Conservation (phyloP, 2,329 filamentous ascomycete genomes). For the Microdochium bolleyi region DNA sequence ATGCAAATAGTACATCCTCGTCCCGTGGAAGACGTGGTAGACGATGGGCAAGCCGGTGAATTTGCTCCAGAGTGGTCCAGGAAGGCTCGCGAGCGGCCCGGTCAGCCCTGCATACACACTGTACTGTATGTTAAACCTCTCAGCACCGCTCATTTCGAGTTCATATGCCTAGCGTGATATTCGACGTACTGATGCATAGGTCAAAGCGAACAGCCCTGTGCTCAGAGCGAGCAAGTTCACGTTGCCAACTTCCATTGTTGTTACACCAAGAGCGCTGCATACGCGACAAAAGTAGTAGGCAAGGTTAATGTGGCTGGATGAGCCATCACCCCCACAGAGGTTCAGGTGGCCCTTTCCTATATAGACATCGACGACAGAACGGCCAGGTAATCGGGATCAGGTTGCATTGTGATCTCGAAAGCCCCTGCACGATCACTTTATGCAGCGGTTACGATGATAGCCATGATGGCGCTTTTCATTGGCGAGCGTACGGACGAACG, state of each 20-base stretch:
- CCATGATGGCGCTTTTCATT: background rate
- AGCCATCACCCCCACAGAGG: no score
- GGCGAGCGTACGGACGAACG: background rate
- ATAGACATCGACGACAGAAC: no score
- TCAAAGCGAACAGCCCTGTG: background rate
- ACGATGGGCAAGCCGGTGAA: conserved; percentile 10
- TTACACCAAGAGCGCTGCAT: background rate
- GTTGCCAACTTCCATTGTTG: background rate
- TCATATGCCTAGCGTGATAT: background rate
- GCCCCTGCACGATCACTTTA: background rate
- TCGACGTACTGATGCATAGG: background rate
- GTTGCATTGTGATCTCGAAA: no score
- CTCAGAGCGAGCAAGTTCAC: background rate
- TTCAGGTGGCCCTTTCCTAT: no score
- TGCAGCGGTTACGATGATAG: background rate
- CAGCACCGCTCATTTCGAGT: background rate
- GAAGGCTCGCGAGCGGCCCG: conserved; percentile 3
- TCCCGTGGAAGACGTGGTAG: conserved; percentile 6
- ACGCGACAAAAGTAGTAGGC: no score
- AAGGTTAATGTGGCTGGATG: no score
- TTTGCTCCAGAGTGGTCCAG: conserved; percentile 16
- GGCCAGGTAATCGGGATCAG: no score
- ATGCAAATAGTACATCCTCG: conserved; percentile 12
- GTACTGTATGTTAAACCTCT: background rate
- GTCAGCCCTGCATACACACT: background rate